Base-by-base conservation (phyloP, 768 basidiomycete genomes). In the Xerocomellus chrysenteron region DNA sequence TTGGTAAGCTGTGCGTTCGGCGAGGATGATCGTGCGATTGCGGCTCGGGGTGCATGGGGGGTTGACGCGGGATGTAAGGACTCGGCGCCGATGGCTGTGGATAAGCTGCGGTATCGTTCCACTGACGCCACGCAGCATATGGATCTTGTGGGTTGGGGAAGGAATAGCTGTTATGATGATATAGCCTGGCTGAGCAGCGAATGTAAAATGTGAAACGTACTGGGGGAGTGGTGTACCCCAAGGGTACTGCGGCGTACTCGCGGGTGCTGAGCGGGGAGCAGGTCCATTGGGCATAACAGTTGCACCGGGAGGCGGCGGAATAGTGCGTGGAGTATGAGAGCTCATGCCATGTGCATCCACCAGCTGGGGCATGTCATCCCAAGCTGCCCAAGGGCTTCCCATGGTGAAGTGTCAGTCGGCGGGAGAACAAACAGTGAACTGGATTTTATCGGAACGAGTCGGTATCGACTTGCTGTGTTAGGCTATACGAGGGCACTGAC, bases 1-100 rank as follows among this genome's bases (percentile, higher is more conserved):
- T 47, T 1, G 56, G 37, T 21, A 47, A 39, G 26, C 44, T 60
- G 21, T 59, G 52, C 8, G 47, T 16, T 48, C 56, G 60, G 35
- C 41, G 60, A 28, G 19, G 33, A 11, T 50, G 50, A 44, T 56
- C 54, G 45, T 55, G 59, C 24, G 53, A 40, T 42, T 46, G 57
- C n/a, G 37, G 52, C 36, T 64, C 60, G 1, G 58, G 36, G 40
- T 54, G 16, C 12, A 57, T 5, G 17, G 55, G 54, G 17, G 55
- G 54, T 19, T 73, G 69, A 44, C 11, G 61, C 13, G 71, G 66
- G 54, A 71, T 57, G 58, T 71, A 71, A 13, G 71, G 71, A 24
- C 71, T 72, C 5, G 71, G 70, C 13, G 52, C 60, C 24, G 64
- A 58, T 57, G 30, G 60, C 9, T 50, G 67, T 19, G 39, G 62